phyloP scores from a whole-genome alignment of 2,329 filamentous ascomycete species.

The Pestalotiopsis sp. region DNA sequence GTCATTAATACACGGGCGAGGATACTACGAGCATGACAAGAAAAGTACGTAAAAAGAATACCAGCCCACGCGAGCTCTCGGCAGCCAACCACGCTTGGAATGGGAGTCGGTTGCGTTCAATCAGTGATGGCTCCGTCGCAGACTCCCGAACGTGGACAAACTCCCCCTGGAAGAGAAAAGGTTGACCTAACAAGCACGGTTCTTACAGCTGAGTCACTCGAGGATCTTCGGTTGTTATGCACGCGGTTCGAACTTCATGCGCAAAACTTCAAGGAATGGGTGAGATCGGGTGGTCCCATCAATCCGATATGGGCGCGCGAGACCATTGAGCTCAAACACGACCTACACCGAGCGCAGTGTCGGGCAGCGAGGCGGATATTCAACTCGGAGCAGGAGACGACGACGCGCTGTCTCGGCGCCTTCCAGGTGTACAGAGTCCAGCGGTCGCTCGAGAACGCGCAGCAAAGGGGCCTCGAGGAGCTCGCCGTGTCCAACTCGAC shows the following conservation, averaged over 20 bases:
- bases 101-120: not conserved
- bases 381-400: constrained; percentile 46
- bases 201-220: constrained; percentile 48
- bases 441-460: constrained; percentile 28
- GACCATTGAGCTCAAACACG: constrained; percentile 46
- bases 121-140: not conserved
- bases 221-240: constrained; percentile 48
- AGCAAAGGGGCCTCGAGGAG: constrained; percentile 41
- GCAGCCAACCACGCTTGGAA: not conserved
- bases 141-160: not conserved
- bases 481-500: constrained; percentile 50
- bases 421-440: constrained; percentile 54
- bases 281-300: constrained; percentile 53
- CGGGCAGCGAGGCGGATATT: constrained; percentile 58
- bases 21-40: constrained; percentile 59
- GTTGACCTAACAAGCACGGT: constrained; percentile 22
- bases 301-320: constrained; percentile 57
- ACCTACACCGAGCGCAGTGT: constrained; percentile 59
- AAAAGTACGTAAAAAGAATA: constrained; percentile 41
- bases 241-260: constrained; percentile 47
- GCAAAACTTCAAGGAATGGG: constrained; percentile 55
- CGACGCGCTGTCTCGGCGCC: constrained; percentile 55
- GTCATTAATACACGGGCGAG: constrained; percentile 53
- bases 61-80: not conserved
- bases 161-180: constrained; percentile 9